These are phyloP conservation scores for Oryza officinalis DNA, from an alignment of 176 grass and related monocot genomes.

Conservation along the genomic window DNA sequence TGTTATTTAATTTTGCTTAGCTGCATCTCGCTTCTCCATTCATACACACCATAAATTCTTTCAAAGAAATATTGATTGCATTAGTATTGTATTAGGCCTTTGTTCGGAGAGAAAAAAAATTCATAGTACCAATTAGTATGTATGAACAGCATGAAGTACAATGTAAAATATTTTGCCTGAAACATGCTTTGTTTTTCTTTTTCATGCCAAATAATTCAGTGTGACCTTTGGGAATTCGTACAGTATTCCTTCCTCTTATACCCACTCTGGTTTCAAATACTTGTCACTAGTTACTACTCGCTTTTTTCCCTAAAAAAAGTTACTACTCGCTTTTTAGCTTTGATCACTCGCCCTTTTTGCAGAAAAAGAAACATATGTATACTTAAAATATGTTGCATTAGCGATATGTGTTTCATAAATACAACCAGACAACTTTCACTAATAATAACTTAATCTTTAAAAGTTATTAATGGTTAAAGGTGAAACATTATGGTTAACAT, in stretches of 20 bases:
- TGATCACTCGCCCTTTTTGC: too few species aligned
- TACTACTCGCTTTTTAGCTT: too few species aligned
- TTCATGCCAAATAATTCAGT: not conserved
- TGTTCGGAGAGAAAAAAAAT: not conserved
- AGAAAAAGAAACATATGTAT: too few species aligned
- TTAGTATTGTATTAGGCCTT: conserved; percentile 1
- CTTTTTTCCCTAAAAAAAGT: too few species aligned
- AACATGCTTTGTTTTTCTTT: conserved; percentile 21
- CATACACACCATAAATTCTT: conserved; percentile 53
- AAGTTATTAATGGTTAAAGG: too few species aligned
- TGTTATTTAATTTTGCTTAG: conserved; percentile 58
- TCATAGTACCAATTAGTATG: not conserved
- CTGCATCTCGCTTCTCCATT: conserved; percentile 46
- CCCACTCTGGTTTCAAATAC: too few species aligned
- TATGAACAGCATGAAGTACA: not conserved
- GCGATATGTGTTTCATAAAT: too few species aligned
- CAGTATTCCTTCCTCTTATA: not conserved
- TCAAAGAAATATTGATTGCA: conserved; percentile 35
- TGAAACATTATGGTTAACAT: too few species aligned
- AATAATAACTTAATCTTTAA: too few species aligned
- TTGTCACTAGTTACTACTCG: too few species aligned
- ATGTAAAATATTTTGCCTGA: not conserved
- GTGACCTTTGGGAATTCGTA: not conserved
- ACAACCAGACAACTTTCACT: too few species aligned
- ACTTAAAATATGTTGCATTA: too few species aligned